Evolutionary conservation across 1,139 yeast species (phyloP), one percentile per base, ranked within the genome.

Genomic region (Candida gigantensis): DNA sequence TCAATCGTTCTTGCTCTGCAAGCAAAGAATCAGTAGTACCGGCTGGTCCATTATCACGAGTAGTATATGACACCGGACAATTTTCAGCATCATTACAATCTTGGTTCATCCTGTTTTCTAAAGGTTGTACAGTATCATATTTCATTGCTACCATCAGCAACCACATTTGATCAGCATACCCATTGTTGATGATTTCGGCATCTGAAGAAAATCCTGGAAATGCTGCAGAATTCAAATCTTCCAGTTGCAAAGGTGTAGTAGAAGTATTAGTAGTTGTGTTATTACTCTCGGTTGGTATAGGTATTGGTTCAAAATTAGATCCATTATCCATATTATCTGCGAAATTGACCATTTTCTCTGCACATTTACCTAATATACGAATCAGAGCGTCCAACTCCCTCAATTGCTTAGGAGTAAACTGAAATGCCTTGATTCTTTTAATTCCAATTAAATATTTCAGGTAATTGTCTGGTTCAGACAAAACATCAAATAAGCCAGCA

Each of bases 151-250:
- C 48, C 44, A 60, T 51, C 40, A 53, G 64, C 23, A 53, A 35
- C 67, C 67, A 62, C 44, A 60, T 49, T 35, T 55, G 52, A 36
- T 62, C 68, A 14, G 58, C 51, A 33, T 58, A 58, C 8, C 51
- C 51, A 34, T 23, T 31, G 14, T 32, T 30, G 5, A 17, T 12
- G 25, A 17, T 21, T 9, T 32, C 18, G 5, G 20, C 29, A 20
- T 31, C 32, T 4, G 42, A 34, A 3, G 35, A 37, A 21, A 31
- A 29, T 14, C 40, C 35, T 3, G 36, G 11, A 26, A 13, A 18
- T 3, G 43, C 25, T n/a, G 30, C 13, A 16, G 31, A 14, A 18
- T 18, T 18, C 19, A 7, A 6, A 18, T 18, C 19, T 18, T 18
- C 19, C 7, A 7, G 5, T 6, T 18, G 19, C 7, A 7, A 6